phyloP scores from a whole-genome alignment of 805 yeast genomes.

The Wickerhamomyces sydowiorum region DNA sequence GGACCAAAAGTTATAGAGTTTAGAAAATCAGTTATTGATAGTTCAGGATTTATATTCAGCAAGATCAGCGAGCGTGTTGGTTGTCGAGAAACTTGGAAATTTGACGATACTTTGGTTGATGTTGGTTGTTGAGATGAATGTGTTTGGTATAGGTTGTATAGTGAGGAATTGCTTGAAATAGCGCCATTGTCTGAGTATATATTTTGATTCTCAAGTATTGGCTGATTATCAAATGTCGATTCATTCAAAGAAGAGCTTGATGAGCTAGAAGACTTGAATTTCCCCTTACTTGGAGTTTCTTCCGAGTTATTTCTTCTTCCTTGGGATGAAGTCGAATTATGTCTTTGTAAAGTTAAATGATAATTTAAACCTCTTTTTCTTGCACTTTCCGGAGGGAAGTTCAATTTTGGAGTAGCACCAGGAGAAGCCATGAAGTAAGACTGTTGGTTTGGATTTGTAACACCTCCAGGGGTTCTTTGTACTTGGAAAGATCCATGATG shows the following conservation, averaged over 20 bases:
- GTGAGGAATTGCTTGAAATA: constrained; percentile 6
- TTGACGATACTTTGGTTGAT: constrained; percentile 5
- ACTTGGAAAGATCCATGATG: constrained; percentile 11
- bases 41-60: constrained; percentile 11
- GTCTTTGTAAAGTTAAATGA: constrained; percentile 1
- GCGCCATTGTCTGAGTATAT: neutral
- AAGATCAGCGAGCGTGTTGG: constrained; percentile 23
- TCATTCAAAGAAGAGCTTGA: constrained; percentile 2
- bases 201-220: neutral
- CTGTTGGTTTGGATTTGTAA: neutral
- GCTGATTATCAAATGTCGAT: neutral
- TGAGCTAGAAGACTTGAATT: neutral
- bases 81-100: constrained; percentile 8
- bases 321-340: neutral
- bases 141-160: constrained; percentile 1
- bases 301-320: neutral
- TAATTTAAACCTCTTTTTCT: constrained; percentile 6
- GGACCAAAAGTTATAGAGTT: constrained; percentile 53
- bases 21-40: constrained; percentile 27
- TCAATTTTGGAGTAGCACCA: constrained; percentile 11
- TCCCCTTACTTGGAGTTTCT: constrained; percentile 1
- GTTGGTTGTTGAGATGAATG: neutral
- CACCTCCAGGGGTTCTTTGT: constrained; percentile 5
- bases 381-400: constrained; percentile 13
- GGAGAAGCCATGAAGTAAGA: constrained; percentile 12